Evolutionary conservation across 371 early-diverging fungal genomes (phyloP).

Genomic region (Rhizopus microsporus): DNA sequence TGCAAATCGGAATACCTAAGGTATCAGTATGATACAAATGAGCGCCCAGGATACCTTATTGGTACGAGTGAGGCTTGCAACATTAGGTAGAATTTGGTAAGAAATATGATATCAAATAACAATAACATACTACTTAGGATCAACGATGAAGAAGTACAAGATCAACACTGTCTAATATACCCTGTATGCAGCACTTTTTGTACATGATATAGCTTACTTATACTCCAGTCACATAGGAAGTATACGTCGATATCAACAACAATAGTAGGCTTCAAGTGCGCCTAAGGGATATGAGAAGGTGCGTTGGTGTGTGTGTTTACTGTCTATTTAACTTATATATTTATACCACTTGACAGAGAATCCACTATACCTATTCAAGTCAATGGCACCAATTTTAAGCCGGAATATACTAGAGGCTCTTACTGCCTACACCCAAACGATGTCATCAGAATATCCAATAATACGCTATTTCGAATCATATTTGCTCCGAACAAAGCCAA

Average conservation of each 20-base stretch:
- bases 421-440: constrained; percentile 1
- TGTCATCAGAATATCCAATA: neutral
- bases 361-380: neutral
- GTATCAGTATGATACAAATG: constrained; percentile 20
- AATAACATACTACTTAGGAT: constrained; percentile 24
- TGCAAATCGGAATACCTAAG: constrained; percentile 32
- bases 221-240: neutral
- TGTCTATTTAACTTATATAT: neutral
- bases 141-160: constrained; percentile 57
- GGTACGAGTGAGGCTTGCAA: constrained; percentile 69
- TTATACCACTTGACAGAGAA: neutral
- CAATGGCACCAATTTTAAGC: neutral
- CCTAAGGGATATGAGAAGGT: constrained; percentile 5
- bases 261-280: neutral
- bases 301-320: neutral
- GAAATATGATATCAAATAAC: neutral
- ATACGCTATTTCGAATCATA: constrained; percentile 25
- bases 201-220: neutral
- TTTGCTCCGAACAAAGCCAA: constrained; percentile 28
- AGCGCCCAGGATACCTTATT: constrained; percentile 65
- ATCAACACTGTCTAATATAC: constrained; percentile 76
- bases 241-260: neutral
- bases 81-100: constrained; percentile 40
- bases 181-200: neutral
- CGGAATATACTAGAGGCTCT: constrained; percentile 1